Base-by-base conservation (phyloP, 768 basidiomycete genomes). In the Lentinus tigrinus region DNA sequence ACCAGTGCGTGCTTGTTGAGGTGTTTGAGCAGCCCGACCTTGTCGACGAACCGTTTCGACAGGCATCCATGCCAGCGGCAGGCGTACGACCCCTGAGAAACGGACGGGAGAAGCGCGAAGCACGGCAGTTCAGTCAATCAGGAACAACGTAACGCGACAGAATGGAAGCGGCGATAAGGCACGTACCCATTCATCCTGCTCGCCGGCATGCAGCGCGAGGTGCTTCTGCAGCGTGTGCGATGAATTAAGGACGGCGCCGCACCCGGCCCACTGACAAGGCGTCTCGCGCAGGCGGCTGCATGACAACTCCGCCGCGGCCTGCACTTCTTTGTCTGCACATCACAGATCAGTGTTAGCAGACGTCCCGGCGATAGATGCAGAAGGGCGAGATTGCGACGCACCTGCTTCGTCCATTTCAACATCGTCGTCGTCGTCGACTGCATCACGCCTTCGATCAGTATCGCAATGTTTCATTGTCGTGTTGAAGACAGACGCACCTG, bases 181-280 rank as follows among this genome's bases (percentile, higher is more conserved):
- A 72, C 71, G 67, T 71, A 68, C 57, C 54, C 62, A 57, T 56
- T 58, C 61, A 54, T 62, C 61, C 31, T 65, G 63, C 48, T 75
- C 74, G 16, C 63, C 44, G 14, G 67, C 73, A 66, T 80, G 78
- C 23, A 62, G 54, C 47, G 70, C 70, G 34, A 85, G 68, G 74
- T 91, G 89, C 19, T 70, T 65, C 37, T 79, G 65, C 50, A 89
- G 68, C 43, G 72, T 76, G 42, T 78, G 73, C 6, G 74, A 71
- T 44, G 84, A 84, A 65, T 85, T 87, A 61, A 88, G 64, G 14
- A 82, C 63, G 40, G 74, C 75, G 57, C 74, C 75, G 69, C 89
- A 91, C 26, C 75, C 74, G 54, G 69, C 71, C 88, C 88, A 91
- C 67, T 74, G 76, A 70, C 88, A 91, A 11, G 69, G 72, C 43